Percentiles rank a stretch among this genome's conserved stretches.
Conservation (phyloP, 169 alveolate species). For the Condylostoma magnum region DNA sequence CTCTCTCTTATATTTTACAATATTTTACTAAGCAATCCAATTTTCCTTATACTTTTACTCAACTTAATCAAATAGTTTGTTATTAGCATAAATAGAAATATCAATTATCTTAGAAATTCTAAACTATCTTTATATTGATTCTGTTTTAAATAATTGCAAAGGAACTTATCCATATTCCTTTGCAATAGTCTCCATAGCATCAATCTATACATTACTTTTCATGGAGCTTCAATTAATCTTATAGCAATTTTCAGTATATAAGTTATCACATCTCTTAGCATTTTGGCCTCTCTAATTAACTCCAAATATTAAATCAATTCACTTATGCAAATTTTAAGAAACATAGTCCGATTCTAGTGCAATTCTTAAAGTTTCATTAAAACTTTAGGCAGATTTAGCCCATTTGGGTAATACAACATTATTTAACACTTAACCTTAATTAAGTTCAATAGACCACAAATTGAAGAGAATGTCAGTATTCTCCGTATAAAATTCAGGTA, state of each 20-base stretch:
- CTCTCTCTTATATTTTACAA: too few species aligned
- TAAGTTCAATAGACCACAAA: not conserved
- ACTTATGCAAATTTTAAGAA: constrained; percentile 87
- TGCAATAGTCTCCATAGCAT: constrained; percentile 79
- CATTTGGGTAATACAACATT: constrained; percentile 90
- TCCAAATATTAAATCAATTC: constrained; percentile 98
- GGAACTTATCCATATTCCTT: constrained; percentile 93
- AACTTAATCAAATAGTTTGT: too few species aligned
- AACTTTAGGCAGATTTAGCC: constrained; percentile 73
- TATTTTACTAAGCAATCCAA: too few species aligned
- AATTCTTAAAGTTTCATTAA: constrained; percentile 74
- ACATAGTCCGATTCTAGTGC: constrained; percentile 95
- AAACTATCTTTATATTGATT: too few species aligned
- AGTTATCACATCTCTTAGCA: constrained; percentile 43
- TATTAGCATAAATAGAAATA: too few species aligned
- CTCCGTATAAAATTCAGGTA: constrained; percentile 92
- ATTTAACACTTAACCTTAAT: constrained; percentile 1
- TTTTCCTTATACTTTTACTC: too few species aligned
- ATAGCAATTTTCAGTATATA: constrained; percentile 13
- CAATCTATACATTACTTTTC: constrained; percentile 63
- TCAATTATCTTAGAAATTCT: too few species aligned
- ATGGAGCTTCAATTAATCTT: constrained; percentile 50
- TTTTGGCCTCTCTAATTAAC: constrained; percentile 88
- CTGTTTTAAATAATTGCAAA: constrained; percentile 76
- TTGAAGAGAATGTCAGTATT: constrained; percentile 85